phyloP scores from a whole-genome alignment of 2,329 filamentous ascomycete genomes.

The Aphanoascus verrucosus region DNA sequence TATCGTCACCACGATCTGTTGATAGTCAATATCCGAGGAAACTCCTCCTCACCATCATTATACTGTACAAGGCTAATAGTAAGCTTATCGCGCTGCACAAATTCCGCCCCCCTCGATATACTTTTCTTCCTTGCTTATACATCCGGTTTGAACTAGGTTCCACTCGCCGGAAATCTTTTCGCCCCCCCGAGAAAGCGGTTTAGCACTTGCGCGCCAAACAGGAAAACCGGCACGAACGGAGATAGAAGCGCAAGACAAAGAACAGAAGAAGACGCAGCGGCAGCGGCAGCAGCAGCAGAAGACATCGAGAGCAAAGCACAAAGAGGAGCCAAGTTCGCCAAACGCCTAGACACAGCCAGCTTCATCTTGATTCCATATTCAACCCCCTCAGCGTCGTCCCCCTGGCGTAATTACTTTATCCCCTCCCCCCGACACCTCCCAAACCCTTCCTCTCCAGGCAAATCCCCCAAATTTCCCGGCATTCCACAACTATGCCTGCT shows the following conservation, averaged over 20 bases:
- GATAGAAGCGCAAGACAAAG: not conserved
- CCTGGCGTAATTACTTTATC: not conserved
- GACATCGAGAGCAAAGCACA: not conserved
- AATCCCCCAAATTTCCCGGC: conserved; percentile 7
- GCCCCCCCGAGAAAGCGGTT: not conserved
- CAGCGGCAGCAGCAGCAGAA: not conserved
- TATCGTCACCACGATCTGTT: not conserved
- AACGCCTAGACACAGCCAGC: conserved; percentile 4
- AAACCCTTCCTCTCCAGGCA: conserved; percentile 9
- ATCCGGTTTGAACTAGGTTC: not conserved
- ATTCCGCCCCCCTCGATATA: conserved; percentile 1
- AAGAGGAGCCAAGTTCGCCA: not conserved
- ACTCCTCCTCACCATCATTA: not conserved
- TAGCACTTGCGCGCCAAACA: not conserved
- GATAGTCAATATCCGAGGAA: conserved; percentile 3
- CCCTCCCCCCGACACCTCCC: not conserved
- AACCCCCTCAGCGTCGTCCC: not conserved
- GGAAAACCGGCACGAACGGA: not conserved
- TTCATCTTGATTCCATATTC: not conserved
- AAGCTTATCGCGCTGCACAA: not conserved
- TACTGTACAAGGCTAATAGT: not conserved
- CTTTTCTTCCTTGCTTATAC: conserved; percentile 5
- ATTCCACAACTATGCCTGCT: conserved; percentile 24
- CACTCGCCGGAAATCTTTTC: conserved; percentile 6
- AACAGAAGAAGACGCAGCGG: not conserved